Evolutionary conservation across 176 grass and related monocot species (phyloP).

Genomic region (Oryza longistaminata): DNA sequence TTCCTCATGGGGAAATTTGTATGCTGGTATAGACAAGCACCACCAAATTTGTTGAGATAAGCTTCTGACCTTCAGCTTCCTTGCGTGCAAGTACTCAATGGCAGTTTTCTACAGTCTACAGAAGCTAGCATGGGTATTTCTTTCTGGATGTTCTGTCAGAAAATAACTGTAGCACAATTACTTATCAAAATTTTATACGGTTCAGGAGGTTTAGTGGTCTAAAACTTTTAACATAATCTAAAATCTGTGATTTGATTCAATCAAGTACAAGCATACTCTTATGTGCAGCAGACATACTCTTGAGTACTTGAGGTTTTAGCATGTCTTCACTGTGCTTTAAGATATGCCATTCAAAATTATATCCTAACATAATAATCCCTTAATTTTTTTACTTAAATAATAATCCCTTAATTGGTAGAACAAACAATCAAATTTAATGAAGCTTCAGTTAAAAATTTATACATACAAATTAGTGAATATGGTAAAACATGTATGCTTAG

Average conservation of each 20-base stretch:
- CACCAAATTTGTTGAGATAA: background rate
- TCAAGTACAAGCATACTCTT: background rate
- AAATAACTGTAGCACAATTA: background rate
- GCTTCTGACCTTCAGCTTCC: background rate
- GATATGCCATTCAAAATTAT: background rate
- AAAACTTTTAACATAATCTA: background rate
- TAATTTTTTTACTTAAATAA: background rate
- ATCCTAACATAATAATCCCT: background rate
- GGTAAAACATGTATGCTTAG: background rate
- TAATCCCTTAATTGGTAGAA: background rate
- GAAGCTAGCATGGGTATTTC: background rate
- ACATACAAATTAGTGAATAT: background rate
- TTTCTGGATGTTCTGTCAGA: background rate
- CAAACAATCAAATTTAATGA: background rate
- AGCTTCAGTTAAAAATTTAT: background rate
- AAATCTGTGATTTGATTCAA: background rate
- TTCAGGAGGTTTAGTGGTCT: background rate
- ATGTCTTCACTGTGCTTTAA: background rate
- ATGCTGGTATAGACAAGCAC: background rate
- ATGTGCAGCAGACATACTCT: background rate
- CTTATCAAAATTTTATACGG: background rate
- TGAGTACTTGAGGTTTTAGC: background rate
- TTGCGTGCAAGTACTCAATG: background rate
- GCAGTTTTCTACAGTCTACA: background rate
- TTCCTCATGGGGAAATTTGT: background rate